Evolutionary conservation across 1,284 basidiomycete species (phyloP).

Genomic region (Meira nashicola): DNA sequence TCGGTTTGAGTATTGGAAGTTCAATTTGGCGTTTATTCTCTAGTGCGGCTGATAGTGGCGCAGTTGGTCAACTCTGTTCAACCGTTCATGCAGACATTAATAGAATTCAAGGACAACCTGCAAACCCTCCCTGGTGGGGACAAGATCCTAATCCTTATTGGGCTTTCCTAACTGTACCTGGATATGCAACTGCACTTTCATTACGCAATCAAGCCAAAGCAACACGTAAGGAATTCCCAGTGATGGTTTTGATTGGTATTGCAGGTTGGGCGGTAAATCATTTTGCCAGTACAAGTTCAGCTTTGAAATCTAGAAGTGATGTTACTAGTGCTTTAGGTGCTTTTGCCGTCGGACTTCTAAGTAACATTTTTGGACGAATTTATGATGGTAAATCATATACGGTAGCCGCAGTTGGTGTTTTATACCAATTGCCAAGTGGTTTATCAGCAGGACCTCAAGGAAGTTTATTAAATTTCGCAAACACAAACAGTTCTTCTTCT

Average conservation of each 20-base stretch:
- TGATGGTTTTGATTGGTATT: slow-evolving; percentile 67
- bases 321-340: slow-evolving; percentile 59
- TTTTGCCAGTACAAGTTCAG: slow-evolving; percentile 24
- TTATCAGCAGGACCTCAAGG: slow-evolving; percentile 60
- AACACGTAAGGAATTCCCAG: slow-evolving; percentile 66
- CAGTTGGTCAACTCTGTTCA: slow-evolving; percentile 14
- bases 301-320: slow-evolving; percentile 27
- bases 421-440: slow-evolving; percentile 82
- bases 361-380: slow-evolving; percentile 77
- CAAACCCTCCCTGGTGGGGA: slow-evolving; percentile 55
- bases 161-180: slow-evolving; percentile 70
- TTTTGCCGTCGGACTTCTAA: slow-evolving; percentile 74
- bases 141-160: slow-evolving; percentile 26
- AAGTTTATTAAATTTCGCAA: slow-evolving; percentile 70
- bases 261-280: slow-evolving; percentile 63
- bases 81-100: slow-evolving; percentile 16
- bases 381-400: slow-evolving; percentile 73
- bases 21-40: slow-evolving; percentile 43
- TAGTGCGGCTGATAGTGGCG: slow-evolving; percentile 13
- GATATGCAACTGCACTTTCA: slow-evolving; percentile 69
- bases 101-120: too few species aligned
- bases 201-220: slow-evolving; percentile 67
- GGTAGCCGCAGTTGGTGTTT: slow-evolving; percentile 62
- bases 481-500: slow-evolving; percentile 9
- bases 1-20: slow-evolving; percentile 38